Percentiles rank a stretch among this genome's conserved stretches.
phyloP scores from a whole-genome alignment of 805 yeast genomes.

The Candida dajiaensis region DNA sequence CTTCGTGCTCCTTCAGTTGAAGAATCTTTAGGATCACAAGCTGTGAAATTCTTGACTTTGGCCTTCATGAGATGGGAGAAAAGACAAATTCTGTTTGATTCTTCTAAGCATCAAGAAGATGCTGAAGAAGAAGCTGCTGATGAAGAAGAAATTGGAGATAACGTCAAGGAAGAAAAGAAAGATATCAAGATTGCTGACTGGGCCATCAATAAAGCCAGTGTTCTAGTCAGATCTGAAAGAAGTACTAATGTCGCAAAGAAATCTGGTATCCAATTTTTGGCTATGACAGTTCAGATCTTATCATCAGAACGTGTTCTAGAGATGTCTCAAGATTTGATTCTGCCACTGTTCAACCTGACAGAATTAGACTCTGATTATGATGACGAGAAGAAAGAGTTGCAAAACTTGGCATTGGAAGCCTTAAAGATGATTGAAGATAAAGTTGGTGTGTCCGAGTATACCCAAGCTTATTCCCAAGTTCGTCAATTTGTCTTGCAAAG shows the following conservation, averaged over 20 bases:
- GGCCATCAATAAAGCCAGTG: conserved; percentile 56
- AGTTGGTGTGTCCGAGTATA: conserved; percentile 67
- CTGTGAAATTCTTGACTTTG: conserved; percentile 59
- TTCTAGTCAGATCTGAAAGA: conserved; percentile 62
- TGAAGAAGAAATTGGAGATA: conserved; percentile 19
- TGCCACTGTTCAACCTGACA: conserved; percentile 46
- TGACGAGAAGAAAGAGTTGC: conserved; percentile 46
- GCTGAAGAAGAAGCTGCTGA: conserved; percentile 21
- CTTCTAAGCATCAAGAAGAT: conserved; percentile 19
- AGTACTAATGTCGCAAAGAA: conserved; percentile 54
- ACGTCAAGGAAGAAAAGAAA: conserved; percentile 20
- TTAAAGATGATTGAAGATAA: conserved; percentile 58
- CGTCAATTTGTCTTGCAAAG: conserved; percentile 51
- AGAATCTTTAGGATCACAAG: conserved; percentile 55
- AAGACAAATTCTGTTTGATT: conserved; percentile 29
- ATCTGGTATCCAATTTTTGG: conserved; percentile 63
- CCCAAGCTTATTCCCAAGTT: conserved; percentile 56
- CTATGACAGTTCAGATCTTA: conserved; percentile 53
- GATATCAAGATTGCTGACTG: conserved; percentile 43
- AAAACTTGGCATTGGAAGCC: conserved; percentile 55
- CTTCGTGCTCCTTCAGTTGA: conserved; percentile 72
- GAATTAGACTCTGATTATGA: conserved; percentile 40
- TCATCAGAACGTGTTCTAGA: conserved; percentile 33
- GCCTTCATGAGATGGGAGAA: conserved; percentile 57
- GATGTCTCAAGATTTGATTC: conserved; percentile 43